phyloP scores from a whole-genome alignment of 192 early-diverging fungal species.

The Phlyctochytrium bullatum region DNA sequence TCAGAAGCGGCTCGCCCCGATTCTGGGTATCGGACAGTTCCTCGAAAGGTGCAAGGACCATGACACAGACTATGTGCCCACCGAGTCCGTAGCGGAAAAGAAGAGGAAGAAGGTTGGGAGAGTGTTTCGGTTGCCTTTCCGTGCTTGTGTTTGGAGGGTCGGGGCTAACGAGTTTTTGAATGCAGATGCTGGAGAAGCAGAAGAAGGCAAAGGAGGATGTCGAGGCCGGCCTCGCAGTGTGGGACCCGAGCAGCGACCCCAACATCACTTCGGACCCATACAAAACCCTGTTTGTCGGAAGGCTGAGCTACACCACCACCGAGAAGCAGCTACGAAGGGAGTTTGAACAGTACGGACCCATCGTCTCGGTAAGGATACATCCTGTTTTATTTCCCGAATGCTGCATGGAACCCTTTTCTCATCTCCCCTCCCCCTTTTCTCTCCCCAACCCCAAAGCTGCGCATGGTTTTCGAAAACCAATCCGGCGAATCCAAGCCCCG shows the following conservation, averaged over 20 bases:
- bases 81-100: slow-evolving; percentile 64
- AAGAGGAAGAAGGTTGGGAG: slow-evolving; percentile 63
- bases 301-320: slow-evolving; percentile 73
- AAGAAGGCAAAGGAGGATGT: slow-evolving; percentile 61
- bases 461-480: slow-evolving; percentile 64
- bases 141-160: no score
- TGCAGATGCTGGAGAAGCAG: slow-evolving; percentile 54
- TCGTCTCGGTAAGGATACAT: slow-evolving; percentile 64
- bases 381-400: not conserved
- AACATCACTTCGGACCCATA: slow-evolving; percentile 81
- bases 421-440: not conserved
- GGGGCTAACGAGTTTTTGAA: slow-evolving; percentile 1
- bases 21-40: slow-evolving; percentile 61
- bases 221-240: slow-evolving; percentile 49
- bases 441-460: slow-evolving; percentile 60
- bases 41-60: slow-evolving; percentile 50
- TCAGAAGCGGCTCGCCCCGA: slow-evolving; percentile 48
- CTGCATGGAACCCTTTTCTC: not conserved
- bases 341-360: slow-evolving; percentile 78
- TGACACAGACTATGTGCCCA: slow-evolving; percentile 73
- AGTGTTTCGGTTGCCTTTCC: not conserved
- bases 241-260: slow-evolving; percentile 73
- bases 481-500: slow-evolving; percentile 57
- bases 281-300: slow-evolving; percentile 86
- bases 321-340: slow-evolving; percentile 73